Evolutionary conservation across 2,329 filamentous ascomycete genomes (phyloP).

Genomic region (Fusarium buharicum): DNA sequence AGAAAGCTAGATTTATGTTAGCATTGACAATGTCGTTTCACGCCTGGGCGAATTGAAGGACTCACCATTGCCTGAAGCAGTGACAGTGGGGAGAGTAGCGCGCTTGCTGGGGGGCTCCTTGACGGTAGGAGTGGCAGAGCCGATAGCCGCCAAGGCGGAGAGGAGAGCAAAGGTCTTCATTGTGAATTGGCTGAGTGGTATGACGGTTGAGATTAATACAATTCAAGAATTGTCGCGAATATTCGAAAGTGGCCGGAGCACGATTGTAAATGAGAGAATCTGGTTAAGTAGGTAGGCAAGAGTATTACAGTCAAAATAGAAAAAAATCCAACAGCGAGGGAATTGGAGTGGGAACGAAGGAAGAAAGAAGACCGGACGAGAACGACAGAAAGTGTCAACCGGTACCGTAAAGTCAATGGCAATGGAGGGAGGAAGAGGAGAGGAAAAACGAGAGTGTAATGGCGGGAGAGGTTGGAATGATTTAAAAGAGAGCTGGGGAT

Average conservation of each 20-base stretch:
- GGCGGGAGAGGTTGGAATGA: slow-evolving; percentile 38
- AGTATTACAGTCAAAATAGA: slow-evolving; percentile 39
- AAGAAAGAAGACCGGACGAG: slow-evolving; percentile 29
- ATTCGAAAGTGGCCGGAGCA: slow-evolving; percentile 23
- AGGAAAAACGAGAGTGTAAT: slow-evolving; percentile 24
- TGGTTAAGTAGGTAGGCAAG: slow-evolving; percentile 27
- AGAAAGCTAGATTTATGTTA: slow-evolving; percentile 61
- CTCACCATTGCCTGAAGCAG: slow-evolving; percentile 67
- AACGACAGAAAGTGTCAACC: slow-evolving; percentile 18
- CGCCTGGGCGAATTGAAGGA: neutral
- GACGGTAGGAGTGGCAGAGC: slow-evolving; percentile 63
- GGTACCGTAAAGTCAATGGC: slow-evolving; percentile 30
- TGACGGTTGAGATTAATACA: slow-evolving; percentile 16
- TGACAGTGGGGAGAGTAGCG: slow-evolving; percentile 60
- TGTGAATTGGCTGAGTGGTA: slow-evolving; percentile 40
- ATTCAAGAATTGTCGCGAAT: slow-evolving; percentile 13
- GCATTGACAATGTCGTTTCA: neutral
- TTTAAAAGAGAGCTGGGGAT: slow-evolving; percentile 33
- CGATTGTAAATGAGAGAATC: slow-evolving; percentile 36
- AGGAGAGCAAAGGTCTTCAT: slow-evolving; percentile 63
- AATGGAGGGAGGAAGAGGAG: slow-evolving; percentile 37
- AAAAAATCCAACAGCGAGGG: slow-evolving; percentile 52
- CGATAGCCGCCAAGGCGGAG: slow-evolving; percentile 61
- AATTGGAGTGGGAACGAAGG: slow-evolving; percentile 48
- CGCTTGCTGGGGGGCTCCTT: slow-evolving; percentile 62